Conservation (phyloP, 2,329 filamentous ascomycete species). For the Boeremia lycopersici region DNA sequence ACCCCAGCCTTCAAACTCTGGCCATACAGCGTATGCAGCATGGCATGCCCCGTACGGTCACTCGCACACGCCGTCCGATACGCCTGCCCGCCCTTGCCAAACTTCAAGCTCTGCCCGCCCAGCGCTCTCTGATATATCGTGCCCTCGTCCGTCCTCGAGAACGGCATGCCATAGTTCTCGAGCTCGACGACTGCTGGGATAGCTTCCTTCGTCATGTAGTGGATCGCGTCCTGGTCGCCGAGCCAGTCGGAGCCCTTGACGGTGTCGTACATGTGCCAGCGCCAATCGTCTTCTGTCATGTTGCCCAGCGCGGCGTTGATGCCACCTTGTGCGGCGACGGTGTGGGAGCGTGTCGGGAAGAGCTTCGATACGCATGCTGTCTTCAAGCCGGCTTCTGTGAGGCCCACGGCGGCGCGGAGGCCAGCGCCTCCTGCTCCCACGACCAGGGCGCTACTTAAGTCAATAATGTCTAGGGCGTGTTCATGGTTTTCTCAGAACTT, state of each 20-base stretch:
- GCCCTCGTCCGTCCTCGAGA: constrained; percentile 55
- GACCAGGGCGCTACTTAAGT: constrained; percentile 47
- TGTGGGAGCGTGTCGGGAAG: constrained; percentile 68
- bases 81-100: constrained; percentile 57
- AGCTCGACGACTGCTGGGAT: constrained; percentile 61
- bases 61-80: constrained; percentile 55
- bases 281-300: constrained; percentile 63
- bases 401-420: constrained; percentile 66
- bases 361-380: constrained; percentile 69
- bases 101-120: constrained; percentile 55
- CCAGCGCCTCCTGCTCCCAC: constrained; percentile 66
- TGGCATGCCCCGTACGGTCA: constrained; percentile 57
- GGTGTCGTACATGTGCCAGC: constrained; percentile 67
- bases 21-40: constrained; percentile 59
- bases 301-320: constrained; percentile 66
- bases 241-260: constrained; percentile 66
- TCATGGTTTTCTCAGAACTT: neutral
- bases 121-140: constrained; percentile 57
- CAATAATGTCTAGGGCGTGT: neutral
- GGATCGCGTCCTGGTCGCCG: constrained; percentile 64
- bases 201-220: constrained; percentile 65
- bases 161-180: constrained; percentile 62
- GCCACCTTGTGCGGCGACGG: constrained; percentile 70
- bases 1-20: constrained; percentile 56
- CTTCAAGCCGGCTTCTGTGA: constrained; percentile 68